Percentiles rank a stretch among this genome's conserved stretches.
Conservation (phyloP, 2,329 filamentous ascomycete genomes). For the Ceratocystis variospora region DNA sequence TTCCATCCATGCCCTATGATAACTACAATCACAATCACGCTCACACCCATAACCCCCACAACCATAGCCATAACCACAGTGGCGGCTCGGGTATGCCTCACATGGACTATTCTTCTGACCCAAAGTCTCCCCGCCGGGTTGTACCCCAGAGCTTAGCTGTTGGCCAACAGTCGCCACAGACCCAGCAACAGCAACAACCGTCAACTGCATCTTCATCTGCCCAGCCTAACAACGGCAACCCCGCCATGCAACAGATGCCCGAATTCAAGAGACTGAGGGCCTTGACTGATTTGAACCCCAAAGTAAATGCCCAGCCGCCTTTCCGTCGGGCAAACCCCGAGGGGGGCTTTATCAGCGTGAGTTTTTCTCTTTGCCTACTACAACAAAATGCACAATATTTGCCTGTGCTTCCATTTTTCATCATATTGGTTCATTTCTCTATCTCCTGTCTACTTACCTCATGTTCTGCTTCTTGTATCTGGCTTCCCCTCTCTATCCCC, state of each 20-base stretch:
- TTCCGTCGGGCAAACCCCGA: conserved; percentile 92
- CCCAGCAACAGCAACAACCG: conserved; percentile 17
- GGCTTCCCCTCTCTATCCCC: not conserved
- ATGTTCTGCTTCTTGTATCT: not conserved
- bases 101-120: conserved; percentile 42
- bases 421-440: not conserved
- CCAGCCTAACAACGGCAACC: conserved; percentile 25
- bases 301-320: conserved; percentile 72
- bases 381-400: not conserved
- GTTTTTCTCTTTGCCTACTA: conserved; percentile 25
- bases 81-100: conserved; percentile 36
- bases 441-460: not conserved
- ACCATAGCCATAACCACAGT: not conserved
- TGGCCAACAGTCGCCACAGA: conserved; percentile 22
- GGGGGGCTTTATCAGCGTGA: conserved; percentile 92
- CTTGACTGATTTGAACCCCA: conserved; percentile 61
- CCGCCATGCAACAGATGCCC: conserved; percentile 58
- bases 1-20: conserved; percentile 36
- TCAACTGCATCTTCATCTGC: not conserved
- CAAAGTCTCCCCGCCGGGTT: conserved; percentile 44
- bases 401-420: not conserved
- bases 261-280: conserved; percentile 72
- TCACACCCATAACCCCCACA: too few species aligned
- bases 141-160: conserved; percentile 29
- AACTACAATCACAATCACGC: conserved; percentile 37